Base-by-base conservation (phyloP, 495 filamentous ascomycete genomes). In the Lasiosphaeriaceae sp. region DNA sequence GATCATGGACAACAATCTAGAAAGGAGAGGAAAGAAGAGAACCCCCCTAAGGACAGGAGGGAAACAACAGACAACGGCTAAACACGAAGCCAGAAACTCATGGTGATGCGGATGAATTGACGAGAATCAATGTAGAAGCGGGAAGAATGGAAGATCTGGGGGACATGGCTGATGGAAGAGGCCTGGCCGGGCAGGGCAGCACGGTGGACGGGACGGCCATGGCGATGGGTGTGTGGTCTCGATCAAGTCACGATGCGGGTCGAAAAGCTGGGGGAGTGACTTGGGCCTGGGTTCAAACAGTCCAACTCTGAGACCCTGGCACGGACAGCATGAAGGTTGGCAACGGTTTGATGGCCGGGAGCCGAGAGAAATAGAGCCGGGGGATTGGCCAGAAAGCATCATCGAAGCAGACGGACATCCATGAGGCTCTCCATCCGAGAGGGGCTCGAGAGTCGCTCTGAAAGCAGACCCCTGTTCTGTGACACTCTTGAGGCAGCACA, bases 401-500 rank as follows among this genome's bases (percentile, higher is more conserved):
- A 47, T 16, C 39, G 63, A 55, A 53, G 64, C 66, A 59, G 67
- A 62, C 62, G 57, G 61, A 58, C 50, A 31, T 22, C 47, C 20
- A 20, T 63, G 66, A 67, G 66, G 66, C 63, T 68, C 62, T 64
- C 60, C 17, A 22, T 34, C 53, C 21, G 47, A 39, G 47, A 35
- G 58, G 53, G 35, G 43, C 60, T 47, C 52, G 31, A 54, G 55
- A 20, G 58, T 21, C 54, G 59, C 54, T 61, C 61, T 51, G 50
- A 55, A 58, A 48, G 55, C 24, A 54, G 46, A 71, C 65, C 76
- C 77, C 71, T 74, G 77, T 75, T 68, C 66, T 80, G 74, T 64
- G 71, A 78, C 77, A 72, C 63, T 66, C 57, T 66, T 79, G 77
- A 78, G 62, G 76, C 77, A 77, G 26, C 26, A 31, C 26, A 31